Conservation (phyloP, 2,329 filamentous ascomycete species). For the Colletotrichum sp. region DNA sequence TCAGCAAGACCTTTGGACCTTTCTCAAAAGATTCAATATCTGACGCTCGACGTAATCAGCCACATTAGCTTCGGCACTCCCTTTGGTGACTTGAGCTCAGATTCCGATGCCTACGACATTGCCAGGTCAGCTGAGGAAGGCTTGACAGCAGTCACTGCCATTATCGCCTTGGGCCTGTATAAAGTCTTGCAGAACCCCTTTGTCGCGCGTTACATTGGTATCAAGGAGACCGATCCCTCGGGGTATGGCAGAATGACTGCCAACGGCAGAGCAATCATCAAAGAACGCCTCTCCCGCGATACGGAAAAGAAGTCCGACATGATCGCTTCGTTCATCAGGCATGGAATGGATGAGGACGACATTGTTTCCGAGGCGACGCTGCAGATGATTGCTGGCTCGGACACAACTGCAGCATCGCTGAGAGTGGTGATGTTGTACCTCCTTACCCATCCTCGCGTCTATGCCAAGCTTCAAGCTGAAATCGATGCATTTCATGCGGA, state of each 20-base stretch:
- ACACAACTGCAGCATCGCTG: constrained; percentile 38
- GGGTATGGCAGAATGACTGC: constrained; percentile 22
- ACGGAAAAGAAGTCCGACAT: constrained; percentile 7
- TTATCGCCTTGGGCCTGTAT: constrained; percentile 14
- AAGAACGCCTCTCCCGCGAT: constrained; percentile 1
- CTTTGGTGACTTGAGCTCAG: constrained; percentile 50
- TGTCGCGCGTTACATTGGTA: constrained; percentile 5
- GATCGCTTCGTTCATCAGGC: constrained; percentile 45
- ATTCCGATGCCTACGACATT: constrained; percentile 52
- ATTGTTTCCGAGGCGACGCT: constrained; percentile 36
- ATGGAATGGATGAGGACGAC: constrained; percentile 32
- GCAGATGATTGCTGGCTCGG: constrained; percentile 37
- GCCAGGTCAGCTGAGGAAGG: constrained; percentile 45
- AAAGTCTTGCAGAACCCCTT: constrained; percentile 10
- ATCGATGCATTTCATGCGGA: constrained; percentile 38
- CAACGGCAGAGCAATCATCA: constrained; percentile 23
- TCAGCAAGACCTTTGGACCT: constrained; percentile 46
- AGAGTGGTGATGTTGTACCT: constrained; percentile 56
- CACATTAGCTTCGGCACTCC: constrained; percentile 55
- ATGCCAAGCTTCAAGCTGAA: constrained; percentile 52
- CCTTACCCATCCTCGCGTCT: constrained; percentile 51
- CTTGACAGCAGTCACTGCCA: constrained; percentile 22
- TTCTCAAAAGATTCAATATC: constrained; percentile 51
- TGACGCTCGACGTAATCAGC: constrained; percentile 60
- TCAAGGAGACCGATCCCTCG: constrained; percentile 13